A percentile compares a stretch with the other conserved stretches of the same genome.
phyloP scores from a whole-genome alignment of 176 grass and related monocot genomes.

The Oryza officinalis region DNA sequence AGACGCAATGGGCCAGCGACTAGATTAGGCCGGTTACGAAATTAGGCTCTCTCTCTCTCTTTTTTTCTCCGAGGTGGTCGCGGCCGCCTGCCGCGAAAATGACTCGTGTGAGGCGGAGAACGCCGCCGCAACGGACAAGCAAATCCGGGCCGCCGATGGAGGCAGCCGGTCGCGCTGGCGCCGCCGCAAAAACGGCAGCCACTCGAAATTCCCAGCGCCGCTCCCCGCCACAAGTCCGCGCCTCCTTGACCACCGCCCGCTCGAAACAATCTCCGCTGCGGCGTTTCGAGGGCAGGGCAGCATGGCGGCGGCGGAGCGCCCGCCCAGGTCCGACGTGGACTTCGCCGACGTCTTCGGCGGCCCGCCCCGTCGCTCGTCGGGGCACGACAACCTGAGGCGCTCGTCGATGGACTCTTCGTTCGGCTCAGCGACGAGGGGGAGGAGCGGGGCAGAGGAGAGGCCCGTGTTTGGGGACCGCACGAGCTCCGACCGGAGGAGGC shows the following conservation, averaged over 20 bases:
- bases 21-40: not conserved
- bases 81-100: not conserved
- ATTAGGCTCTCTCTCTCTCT: not conserved
- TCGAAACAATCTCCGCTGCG: conserved; percentile 1
- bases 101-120: not conserved
- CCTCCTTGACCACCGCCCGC: conserved; percentile 1
- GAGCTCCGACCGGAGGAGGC: conserved; percentile 58
- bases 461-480: conserved; percentile 74
- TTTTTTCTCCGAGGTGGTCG: not conserved
- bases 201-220: conserved; percentile 31
- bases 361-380: conserved; percentile 66
- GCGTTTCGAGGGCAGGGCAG: not conserved
- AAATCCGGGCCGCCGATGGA: conserved; percentile 9
- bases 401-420: conserved; percentile 51
- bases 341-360: conserved; percentile 91
- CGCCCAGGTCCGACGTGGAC: conserved; percentile 48
- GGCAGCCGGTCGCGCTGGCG: not conserved
- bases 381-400: conserved; percentile 48
- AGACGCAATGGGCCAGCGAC: not conserved
- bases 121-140: conserved; percentile 32
- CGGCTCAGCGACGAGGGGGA: conserved; percentile 25
- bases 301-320: conserved; percentile 16
- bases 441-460: conserved; percentile 48
- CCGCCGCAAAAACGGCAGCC: conserved; percentile 41
- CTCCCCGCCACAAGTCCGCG: conserved; percentile 42